phyloP scores from a whole-genome alignment of 1,284 basidiomycete genomes.

The Hymenochaete sp. region DNA sequence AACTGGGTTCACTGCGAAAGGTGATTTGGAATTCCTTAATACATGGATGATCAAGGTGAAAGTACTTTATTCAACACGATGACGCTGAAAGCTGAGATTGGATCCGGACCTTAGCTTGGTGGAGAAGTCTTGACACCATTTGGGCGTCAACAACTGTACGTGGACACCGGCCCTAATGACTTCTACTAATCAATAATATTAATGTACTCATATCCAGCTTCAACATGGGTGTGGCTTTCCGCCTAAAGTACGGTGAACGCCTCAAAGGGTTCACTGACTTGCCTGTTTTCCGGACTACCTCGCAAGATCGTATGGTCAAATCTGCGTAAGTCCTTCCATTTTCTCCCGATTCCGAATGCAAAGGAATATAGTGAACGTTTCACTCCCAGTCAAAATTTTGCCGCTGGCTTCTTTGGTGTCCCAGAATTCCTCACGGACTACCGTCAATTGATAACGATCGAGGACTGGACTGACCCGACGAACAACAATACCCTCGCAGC shows the following conservation, averaged over 20 bases:
- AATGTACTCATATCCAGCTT: slow-evolving; percentile 28
- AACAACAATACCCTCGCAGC: slow-evolving; percentile 56
- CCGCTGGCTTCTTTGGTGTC: slow-evolving; percentile 54
- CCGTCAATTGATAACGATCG: slow-evolving; percentile 44
- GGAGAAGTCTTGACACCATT: slow-evolving; percentile 51
- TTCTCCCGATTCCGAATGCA: too few relatives aligned
- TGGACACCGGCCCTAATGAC: slow-evolving; percentile 2
- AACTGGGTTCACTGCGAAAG: slow-evolving; percentile 22
- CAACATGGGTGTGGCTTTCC: slow-evolving; percentile 39
- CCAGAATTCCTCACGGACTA: slow-evolving; percentile 38
- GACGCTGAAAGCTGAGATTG: slow-evolving; percentile 18
- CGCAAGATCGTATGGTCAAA: slow-evolving; percentile 44
- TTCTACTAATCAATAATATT: not conserved
- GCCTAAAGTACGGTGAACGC: slow-evolving; percentile 49
- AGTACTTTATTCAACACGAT: not conserved
- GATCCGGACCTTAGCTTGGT: slow-evolving; percentile 41
- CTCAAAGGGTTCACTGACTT: slow-evolving; percentile 43
- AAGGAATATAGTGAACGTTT: too few relatives aligned
- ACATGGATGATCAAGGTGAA: slow-evolving; percentile 25
- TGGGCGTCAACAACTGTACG: slow-evolving; percentile 44
- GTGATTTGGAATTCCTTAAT: slow-evolving; percentile 31
- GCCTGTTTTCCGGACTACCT: slow-evolving; percentile 55
- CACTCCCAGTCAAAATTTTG: slow-evolving; percentile 38
- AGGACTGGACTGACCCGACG: slow-evolving; percentile 34
- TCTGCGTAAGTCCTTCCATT: slow-evolving; percentile 36